Base-by-base conservation (phyloP, 23 red algal genomes). In the Chondrus crispus region DNA sequence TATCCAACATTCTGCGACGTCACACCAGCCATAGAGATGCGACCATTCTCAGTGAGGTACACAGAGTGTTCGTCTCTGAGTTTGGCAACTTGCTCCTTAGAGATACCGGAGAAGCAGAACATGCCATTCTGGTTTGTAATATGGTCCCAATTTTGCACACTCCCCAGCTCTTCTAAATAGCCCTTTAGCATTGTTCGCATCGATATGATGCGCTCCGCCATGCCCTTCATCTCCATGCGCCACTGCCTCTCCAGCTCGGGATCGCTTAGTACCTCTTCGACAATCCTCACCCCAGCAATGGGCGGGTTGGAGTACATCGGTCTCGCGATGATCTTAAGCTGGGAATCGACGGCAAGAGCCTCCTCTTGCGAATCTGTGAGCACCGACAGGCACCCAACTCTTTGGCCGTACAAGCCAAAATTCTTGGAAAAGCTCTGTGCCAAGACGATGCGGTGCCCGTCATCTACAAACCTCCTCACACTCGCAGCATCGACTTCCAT, bases 21-120 rank as follows among this genome's bases (percentile, higher is more conserved):
- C 18, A 98, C 93, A 30, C 96, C 96, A 2, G 96, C 96, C 96
- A 98, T 98, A 44, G 78, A 87, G 12, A 95, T 95, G 32, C 96
- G 87, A 50, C 96, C 96, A 73, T 95, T 94, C 29, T 72, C 46
- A 10, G 93, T 98, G 2, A 98, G 84, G 69, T 95, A 98, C 12
- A 98, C 91, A 1, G 85, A 84, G 42, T 64, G 86, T 45, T 93
- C 62, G 16, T 76, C 49, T 37, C 74, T 50, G 42, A 98, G 70
- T 49, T 46, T 57, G 10, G 64, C 84, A 41, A 98, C 96, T 47
- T 95, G 88, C 52, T 93, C 64, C 37, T 81, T 66, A 19, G 58
- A 48, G 3, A 98, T 54, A 7, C 96, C 96, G 28, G 92, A 93
- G 39, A 88, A 98, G 32, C 88, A 95, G 71, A 98, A 98, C 96